Conservation (phyloP, 345 rosid genomes). For the Linum tenue region DNA sequence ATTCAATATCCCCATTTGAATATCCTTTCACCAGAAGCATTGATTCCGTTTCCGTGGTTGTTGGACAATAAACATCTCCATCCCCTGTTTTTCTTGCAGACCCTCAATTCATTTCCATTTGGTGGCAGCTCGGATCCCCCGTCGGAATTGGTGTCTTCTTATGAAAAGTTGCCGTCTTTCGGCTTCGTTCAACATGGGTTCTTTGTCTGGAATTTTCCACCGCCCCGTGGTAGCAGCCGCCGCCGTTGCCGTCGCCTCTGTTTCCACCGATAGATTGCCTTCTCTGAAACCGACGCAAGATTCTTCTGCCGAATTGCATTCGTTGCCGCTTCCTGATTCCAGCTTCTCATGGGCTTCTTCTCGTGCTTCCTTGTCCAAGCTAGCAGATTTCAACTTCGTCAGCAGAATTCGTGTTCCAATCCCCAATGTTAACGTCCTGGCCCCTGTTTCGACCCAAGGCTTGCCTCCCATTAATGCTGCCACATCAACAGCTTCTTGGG, state of each 20-base stretch:
- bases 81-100: too few relatives aligned
- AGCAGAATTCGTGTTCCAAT: conserved; percentile 46
- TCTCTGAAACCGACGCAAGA: conserved; percentile 31
- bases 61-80: background rate
- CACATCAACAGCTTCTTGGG: conserved; percentile 13
- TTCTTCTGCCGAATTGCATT: conserved; percentile 23
- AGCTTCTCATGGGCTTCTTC: conserved; percentile 44
- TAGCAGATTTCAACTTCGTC: conserved; percentile 47
- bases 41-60: background rate
- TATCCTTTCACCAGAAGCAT: background rate
- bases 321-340: conserved; percentile 25
- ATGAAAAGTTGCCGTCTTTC: conserved; percentile 25
- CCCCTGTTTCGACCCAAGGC: conserved; percentile 24
- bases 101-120: too few relatives aligned
- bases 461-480: conserved; percentile 15
- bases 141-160: background rate
- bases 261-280: conserved; percentile 45
- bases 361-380: conserved; percentile 50
- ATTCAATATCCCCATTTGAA: background rate
- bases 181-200: conserved; percentile 43
- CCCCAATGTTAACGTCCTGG: conserved; percentile 38
- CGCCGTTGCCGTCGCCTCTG: conserved; percentile 69
- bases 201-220: conserved; percentile 64
- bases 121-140: background rate
- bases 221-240: conserved; percentile 84